Evolutionary conservation across 208 protist species (phyloP), one percentile per base, ranked within the genome.

Genomic region (Leishmania amazonensis): DNA sequence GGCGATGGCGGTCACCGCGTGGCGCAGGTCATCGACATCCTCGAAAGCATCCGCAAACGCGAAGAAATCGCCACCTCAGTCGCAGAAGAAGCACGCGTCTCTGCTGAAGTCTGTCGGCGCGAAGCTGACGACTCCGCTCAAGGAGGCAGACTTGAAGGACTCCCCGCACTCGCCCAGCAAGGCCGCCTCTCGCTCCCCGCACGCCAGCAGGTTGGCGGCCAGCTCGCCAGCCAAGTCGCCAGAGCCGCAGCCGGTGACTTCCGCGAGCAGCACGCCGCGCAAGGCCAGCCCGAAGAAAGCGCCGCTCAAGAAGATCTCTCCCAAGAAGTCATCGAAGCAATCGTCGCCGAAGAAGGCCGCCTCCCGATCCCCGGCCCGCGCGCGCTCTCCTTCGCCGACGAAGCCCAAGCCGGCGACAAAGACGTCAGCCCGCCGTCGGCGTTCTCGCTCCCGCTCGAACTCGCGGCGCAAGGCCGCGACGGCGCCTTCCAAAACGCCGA

Each of bases 401-500:
- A 86, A 89, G 71, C 73, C 86, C 42, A 65, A 79, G 21, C 28
- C 42, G 49, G 62, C 77, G 8, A 57, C 78, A 2, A 90, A 82
- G 75, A 65, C 67, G 19, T 53, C 71, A 38, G 64, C 64, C 17
- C 72, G 45, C 57, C 79, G 70, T 58, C 67, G 79, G 54, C 67
- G 67, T n/a, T 75, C 78, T n/a, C 78, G 54, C 19, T 78, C 79
- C 19, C 75, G 53, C 28, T 76, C 79, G 15, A 64, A 35, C 42
- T 78, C 80, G 38, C 73, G 67, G 40, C 75, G 62, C 53, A 67
- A 38, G n/a, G 42, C 31, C 28, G 2, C 7, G 6, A 31, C 51
- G n/a, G 57, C 76, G 8, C 76, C 31, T 1, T 79, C 82, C 1
- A 70, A 73, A 40, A 88, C 78, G 19, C 90, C 91, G 31, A 90